Percentiles rank a stretch among this genome's conserved stretches.
phyloP scores from a whole-genome alignment of 129 eudicot species.

The Deinandra increscens region DNA sequence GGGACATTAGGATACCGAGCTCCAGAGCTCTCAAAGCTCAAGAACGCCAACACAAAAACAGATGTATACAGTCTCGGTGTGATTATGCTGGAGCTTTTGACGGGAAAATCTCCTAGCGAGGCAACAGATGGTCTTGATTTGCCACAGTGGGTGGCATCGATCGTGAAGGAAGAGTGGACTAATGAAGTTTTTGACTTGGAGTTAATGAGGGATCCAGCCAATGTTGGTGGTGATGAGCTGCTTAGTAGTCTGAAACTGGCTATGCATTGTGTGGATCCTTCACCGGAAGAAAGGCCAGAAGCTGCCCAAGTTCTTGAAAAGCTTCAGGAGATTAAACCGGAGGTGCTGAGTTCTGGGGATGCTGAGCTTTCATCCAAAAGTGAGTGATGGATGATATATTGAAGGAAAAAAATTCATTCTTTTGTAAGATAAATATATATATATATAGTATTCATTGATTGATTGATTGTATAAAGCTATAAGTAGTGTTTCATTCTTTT shows the following conservation, averaged over 20 bases:
- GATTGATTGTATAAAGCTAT: constrained; percentile 9
- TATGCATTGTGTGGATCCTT: constrained; percentile 83
- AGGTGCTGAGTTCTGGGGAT: constrained; percentile 34
- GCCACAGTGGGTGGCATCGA: constrained; percentile 94
- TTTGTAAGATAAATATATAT: constrained; percentile 18
- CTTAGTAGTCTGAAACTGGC: constrained; percentile 69
- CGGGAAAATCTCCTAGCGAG: constrained; percentile 85
- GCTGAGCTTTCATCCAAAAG: constrained; percentile 32
- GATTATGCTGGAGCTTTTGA: constrained; percentile 74
- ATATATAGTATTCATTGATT: too few species aligned
- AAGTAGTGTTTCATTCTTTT: constrained; percentile 35
- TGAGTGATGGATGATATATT: constrained; percentile 23
- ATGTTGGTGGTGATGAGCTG: constrained; percentile 69
- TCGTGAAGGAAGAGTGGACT: constrained; percentile 92
- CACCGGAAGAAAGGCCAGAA: constrained; percentile 73
- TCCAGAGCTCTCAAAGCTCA: constrained; percentile 81
- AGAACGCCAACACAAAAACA: constrained; percentile 66
- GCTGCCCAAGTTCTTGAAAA: constrained; percentile 63
- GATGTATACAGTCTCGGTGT: constrained; percentile 93
- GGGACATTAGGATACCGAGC: constrained; percentile 86
- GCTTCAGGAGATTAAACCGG: constrained; percentile 74
- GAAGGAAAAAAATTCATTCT: constrained; percentile 7
- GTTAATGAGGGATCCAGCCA: constrained; percentile 63
- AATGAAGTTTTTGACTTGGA: constrained; percentile 91
- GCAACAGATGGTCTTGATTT: constrained; percentile 69